Percentiles rank a stretch among this genome's conserved stretches.
Conservation (phyloP, 2,329 filamentous ascomycete species). For the Rhinocladiella similis region DNA sequence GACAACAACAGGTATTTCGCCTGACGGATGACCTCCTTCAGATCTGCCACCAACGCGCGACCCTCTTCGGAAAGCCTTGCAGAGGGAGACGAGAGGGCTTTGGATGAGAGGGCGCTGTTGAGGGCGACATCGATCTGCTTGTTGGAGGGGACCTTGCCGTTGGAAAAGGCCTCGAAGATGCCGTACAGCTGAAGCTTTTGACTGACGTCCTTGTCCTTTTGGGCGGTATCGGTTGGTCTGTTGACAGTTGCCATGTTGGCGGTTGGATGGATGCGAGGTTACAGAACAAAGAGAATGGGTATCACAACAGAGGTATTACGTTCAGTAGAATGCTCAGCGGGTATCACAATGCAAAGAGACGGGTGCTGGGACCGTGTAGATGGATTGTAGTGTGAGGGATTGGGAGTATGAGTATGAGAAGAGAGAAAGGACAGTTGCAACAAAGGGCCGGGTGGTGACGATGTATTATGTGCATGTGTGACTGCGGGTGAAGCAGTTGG, state of each 20-base stretch:
- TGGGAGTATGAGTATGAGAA: constrained; percentile 1
- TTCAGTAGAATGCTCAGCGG: constrained; percentile 16
- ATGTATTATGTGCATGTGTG: not conserved
- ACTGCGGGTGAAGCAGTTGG: not conserved
- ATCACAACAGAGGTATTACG: constrained; percentile 11
- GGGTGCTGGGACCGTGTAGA: not conserved
- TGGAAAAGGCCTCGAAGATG: constrained; percentile 67
- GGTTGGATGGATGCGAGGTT: not conserved
- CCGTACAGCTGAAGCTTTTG: constrained; percentile 90
- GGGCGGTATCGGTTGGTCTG: constrained; percentile 68
- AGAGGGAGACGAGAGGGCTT: constrained; percentile 68
- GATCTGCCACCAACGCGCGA: constrained; percentile 72
- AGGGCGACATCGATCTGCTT: constrained; percentile 93
- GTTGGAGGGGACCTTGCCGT: constrained; percentile 91
- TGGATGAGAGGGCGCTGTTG: constrained; percentile 79
- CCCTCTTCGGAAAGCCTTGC: constrained; percentile 80
- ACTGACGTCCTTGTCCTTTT: constrained; percentile 81
- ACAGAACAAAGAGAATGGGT: constrained; percentile 14
- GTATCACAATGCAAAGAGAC: constrained; percentile 12
- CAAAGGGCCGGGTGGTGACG: not conserved
- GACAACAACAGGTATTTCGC: constrained; percentile 81
- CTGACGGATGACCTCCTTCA: constrained; percentile 76
- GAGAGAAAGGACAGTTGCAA: not conserved
- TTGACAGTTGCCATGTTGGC: constrained; percentile 56
- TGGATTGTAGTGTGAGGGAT: not conserved